These are phyloP conservation scores for Cryptococcus sp. DNA, from an alignment of 1,284 basidiomycete genomes.

Conservation along the genomic window DNA sequence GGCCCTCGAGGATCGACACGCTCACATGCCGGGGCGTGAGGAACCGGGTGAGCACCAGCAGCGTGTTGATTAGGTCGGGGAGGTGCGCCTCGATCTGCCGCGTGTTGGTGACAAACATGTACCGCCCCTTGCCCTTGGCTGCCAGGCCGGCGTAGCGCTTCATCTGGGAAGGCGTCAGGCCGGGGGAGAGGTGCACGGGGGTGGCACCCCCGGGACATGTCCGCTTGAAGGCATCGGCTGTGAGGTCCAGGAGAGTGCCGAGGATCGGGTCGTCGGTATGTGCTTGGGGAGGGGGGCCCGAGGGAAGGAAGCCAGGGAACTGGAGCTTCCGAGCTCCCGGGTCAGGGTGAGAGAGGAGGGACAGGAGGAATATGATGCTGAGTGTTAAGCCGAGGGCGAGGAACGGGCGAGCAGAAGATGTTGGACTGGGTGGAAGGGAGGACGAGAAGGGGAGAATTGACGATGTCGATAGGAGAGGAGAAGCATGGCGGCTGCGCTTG, in stretches of 20 bases:
- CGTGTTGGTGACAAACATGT: slow-evolving; percentile 42
- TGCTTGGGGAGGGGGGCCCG: slow-evolving; percentile 6
- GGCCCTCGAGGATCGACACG: slow-evolving; percentile 49
- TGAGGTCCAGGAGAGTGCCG: slow-evolving; percentile 6
- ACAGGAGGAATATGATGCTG: slow-evolving; percentile 6
- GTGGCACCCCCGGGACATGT: slow-evolving; percentile 16
- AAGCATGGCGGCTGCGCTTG: not conserved
- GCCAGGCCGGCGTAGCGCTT: slow-evolving; percentile 36
- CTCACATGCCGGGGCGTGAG: slow-evolving; percentile 38
- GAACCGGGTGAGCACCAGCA: slow-evolving; percentile 39
- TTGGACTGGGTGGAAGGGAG: not conserved
- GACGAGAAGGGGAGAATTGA: not conserved
- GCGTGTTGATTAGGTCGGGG: slow-evolving; percentile 45
- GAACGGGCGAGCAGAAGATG: slow-evolving; percentile 1
- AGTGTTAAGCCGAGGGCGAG: slow-evolving; percentile 3
- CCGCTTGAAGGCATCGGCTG: slow-evolving; percentile 13
- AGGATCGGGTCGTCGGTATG: slow-evolving; percentile 8
- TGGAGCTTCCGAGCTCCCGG: slow-evolving; percentile 15
- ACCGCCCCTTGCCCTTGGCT: slow-evolving; percentile 15
- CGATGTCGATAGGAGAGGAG: not conserved
- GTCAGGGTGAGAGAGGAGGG: slow-evolving; percentile 11
- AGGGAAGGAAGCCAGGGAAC: slow-evolving; percentile 27
- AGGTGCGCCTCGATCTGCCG: slow-evolving; percentile 44
- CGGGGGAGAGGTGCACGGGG: slow-evolving; percentile 32
- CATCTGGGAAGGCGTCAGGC: slow-evolving; percentile 33